These are phyloP conservation scores for Hymenoscyphus salicellus DNA, from an alignment of 2,329 filamentous ascomycete species.

Conservation along the genomic window DNA sequence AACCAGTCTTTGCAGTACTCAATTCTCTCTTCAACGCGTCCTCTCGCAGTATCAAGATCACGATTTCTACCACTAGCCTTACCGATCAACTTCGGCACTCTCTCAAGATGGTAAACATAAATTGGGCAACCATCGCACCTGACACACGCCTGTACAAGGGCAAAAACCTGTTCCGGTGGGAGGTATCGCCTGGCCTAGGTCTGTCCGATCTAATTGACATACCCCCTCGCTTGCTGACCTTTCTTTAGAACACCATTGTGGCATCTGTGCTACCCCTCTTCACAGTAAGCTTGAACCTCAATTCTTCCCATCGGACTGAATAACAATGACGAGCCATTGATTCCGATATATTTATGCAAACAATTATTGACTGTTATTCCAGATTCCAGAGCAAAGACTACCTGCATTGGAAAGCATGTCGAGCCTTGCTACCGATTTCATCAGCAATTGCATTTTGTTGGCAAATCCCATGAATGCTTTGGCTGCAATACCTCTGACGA, in stretches of 20 bases:
- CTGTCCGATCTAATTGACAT: constrained; percentile 1
- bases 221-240: constrained; percentile 15
- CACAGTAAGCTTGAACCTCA: constrained; percentile 24
- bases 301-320: not conserved
- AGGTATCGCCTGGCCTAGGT: constrained; percentile 35
- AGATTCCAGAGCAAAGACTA: constrained; percentile 33
- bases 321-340: no score
- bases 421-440: constrained; percentile 37
- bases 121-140: constrained; percentile 30
- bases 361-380: constrained; percentile 9
- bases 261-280: constrained; percentile 32
- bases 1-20: not conserved
- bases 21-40: not conserved
- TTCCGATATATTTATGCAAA: no score
- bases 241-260: constrained; percentile 35
- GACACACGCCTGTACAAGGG: constrained; percentile 33
- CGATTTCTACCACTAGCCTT: not conserved
- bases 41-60: not conserved
- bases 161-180: constrained; percentile 33
- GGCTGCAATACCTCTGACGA: constrained; percentile 33
- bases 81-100: not conserved
- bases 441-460: constrained; percentile 36
- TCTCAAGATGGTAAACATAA: constrained; percentile 20
- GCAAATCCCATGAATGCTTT: constrained; percentile 11
- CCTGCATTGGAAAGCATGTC: constrained; percentile 36